Percentiles rank a stretch among this genome's conserved stretches.
Conservation (phyloP, 1,139 yeast genomes). For the Sugiyamaella neomexicana region DNA sequence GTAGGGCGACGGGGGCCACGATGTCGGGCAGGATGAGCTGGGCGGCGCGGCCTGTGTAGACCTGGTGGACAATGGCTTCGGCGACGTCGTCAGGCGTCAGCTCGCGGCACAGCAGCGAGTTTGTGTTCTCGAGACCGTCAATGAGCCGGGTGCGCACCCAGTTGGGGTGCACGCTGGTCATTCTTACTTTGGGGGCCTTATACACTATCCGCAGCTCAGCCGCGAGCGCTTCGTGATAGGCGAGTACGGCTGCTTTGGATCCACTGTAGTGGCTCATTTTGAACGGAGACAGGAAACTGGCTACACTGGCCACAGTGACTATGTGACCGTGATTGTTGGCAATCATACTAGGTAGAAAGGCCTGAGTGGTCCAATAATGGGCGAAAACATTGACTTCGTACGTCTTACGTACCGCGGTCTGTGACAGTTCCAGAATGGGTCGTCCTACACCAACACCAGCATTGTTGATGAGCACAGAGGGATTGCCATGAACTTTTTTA, state of each 20-base stretch:
- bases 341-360: conserved; percentile 42
- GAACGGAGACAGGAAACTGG: conserved; percentile 85
- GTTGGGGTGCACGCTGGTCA: conserved; percentile 24
- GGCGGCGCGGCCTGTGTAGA: conserved; percentile 19
- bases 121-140: conserved; percentile 20
- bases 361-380: conserved; percentile 53
- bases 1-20: conserved; percentile 7
- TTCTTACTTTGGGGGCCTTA: conserved; percentile 24
- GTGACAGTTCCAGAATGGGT: conserved; percentile 44
- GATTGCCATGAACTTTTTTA: conserved; percentile 34
- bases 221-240: conserved; percentile 77
- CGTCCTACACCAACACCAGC: conserved; percentile 73
- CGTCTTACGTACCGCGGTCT: conserved; percentile 35
- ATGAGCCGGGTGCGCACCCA: conserved; percentile 27
- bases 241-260: conserved; percentile 79
- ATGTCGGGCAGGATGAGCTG: conserved; percentile 23
- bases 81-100: conserved; percentile 23
- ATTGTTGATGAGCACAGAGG: conserved; percentile 62
- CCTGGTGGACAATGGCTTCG: conserved; percentile 19
- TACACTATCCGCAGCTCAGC: conserved; percentile 58
- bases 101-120: conserved; percentile 18
- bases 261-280: conserved; percentile 82
- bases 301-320: conserved; percentile 71
- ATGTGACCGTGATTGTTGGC: conserved; percentile 47
- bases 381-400: conserved; percentile 59